Percentiles rank a stretch among this genome's conserved stretches.
Conservation (phyloP, 768 basidiomycete genomes). For the Rhodotorula kratochvilovae region DNA sequence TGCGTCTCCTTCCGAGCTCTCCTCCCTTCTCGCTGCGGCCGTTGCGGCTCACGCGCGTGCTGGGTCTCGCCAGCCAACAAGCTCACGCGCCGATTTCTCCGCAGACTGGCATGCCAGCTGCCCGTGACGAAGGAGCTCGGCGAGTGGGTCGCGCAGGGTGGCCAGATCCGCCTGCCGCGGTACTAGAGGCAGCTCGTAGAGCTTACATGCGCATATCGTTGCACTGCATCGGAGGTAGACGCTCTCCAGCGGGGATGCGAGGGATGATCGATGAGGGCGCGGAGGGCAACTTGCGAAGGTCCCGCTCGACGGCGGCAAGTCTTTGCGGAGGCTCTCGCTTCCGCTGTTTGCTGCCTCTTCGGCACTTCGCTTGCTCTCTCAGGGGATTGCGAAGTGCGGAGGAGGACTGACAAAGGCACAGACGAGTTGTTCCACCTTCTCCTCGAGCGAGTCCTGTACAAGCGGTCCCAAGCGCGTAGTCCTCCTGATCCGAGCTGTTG, state of each 20-base stretch:
- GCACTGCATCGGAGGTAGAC: not conserved
- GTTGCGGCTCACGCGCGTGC: not conserved
- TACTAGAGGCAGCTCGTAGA: conserved; percentile 19
- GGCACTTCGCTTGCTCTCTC: too few species aligned
- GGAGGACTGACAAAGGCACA: too few species aligned
- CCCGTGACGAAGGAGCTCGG: conserved; percentile 33
- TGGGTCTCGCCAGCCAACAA: not conserved
- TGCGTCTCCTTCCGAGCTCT: not conserved
- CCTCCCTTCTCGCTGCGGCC: not conserved
- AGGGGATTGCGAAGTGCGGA: too few species aligned
- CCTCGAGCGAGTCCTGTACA: not conserved
- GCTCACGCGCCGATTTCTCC: too few species aligned
- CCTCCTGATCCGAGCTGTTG: not conserved
- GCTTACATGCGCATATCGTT: not conserved
- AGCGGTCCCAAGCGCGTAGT: not conserved
- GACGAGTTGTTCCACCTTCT: too few species aligned
- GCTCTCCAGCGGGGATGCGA: too few species aligned
- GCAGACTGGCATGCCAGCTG: conserved; percentile 38
- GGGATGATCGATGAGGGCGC: too few species aligned
- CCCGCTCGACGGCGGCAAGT: too few species aligned
- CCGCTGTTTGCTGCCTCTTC: too few species aligned
- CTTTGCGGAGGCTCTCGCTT: too few species aligned
- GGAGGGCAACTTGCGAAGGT: not conserved
- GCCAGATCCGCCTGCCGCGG: conserved; percentile 30
- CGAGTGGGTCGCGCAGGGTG: conserved; percentile 32